Conservation (phyloP, 805 yeast species). For the Gaillardinia entomophila region DNA sequence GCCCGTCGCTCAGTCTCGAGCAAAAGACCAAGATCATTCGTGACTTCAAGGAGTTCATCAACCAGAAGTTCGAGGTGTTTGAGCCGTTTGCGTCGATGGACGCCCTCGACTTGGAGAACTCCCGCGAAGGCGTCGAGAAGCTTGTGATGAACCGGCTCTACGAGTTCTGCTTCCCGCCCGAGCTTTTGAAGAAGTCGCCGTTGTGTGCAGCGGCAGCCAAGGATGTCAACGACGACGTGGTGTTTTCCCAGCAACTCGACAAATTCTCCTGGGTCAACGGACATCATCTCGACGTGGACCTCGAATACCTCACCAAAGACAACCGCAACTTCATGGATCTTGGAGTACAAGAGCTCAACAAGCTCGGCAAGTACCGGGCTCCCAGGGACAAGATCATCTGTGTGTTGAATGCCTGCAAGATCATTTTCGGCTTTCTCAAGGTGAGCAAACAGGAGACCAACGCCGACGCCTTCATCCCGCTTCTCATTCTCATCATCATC, state of each 20-base stretch:
- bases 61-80: slow-evolving; percentile 50
- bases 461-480: slow-evolving; percentile 93
- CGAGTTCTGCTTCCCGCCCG: slow-evolving; percentile 74
- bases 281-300: slow-evolving; percentile 70
- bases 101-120: slow-evolving; percentile 56
- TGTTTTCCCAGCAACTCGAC: slow-evolving; percentile 45
- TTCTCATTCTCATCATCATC: slow-evolving; percentile 72
- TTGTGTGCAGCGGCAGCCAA: slow-evolving; percentile 14
- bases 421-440: slow-evolving; percentile 80
- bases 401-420: slow-evolving; percentile 84
- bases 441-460: slow-evolving; percentile 65
- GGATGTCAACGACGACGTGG: slow-evolving; percentile 59
- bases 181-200: slow-evolving; percentile 29
- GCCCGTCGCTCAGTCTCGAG: slow-evolving; percentile 53
- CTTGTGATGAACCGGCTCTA: slow-evolving; percentile 84
- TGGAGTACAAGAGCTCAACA: slow-evolving; percentile 69
- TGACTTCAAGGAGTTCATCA: slow-evolving; percentile 74
- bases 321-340: slow-evolving; percentile 42
- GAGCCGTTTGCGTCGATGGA: slow-evolving; percentile 71
- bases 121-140: slow-evolving; percentile 89
- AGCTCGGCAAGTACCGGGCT: slow-evolving; percentile 78
- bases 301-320: slow-evolving; percentile 30
- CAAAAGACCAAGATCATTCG: slow-evolving; percentile 74
- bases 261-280: slow-evolving; percentile 71
- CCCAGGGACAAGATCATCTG: slow-evolving; percentile 95